Evolutionary conservation across 805 yeast genomes (phyloP), one percentile per base, ranked within the genome.

Genomic region (Yamadazyma akitaensis): DNA sequence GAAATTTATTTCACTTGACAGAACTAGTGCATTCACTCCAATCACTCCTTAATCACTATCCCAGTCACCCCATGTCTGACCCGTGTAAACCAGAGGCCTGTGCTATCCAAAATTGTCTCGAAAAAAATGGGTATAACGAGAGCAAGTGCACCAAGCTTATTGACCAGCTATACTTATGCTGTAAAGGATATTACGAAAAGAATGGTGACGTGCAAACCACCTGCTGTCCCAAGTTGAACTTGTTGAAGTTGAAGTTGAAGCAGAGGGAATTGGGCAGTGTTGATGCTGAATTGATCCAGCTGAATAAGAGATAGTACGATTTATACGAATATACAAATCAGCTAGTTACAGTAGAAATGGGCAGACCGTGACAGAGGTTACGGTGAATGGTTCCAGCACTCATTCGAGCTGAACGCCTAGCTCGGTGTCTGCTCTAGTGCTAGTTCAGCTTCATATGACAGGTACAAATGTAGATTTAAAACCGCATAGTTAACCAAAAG

Each of bases 31-130:
- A 13, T 28, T 11, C 32, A 7, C 32, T 13, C 10, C 32, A 13
- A 28, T 24, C 13, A 42, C 36, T 31, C 16, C 36, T 31, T 7
- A 40, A 35, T 7, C 33, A 32, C 21, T 13, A 24, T 36, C 24
- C 16, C 16, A 3, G 24, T 35, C 40, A 19, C 45, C 21, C 13
- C 32, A 26, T 16, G 35, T 25, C 40, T 10, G 47, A 44, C 18
- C 79, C 85, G 2, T 88, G 96, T 64, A 86, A 86, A 59, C 75
- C 85, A 5, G 76, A 84, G 52, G 96, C 96, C 2, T 88, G 96
- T 67, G 82, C 81, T 2, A 88, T 88, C 34, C 96, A 88, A 63
- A 85, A 84, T 54, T 90, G 97, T 59, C 67, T 90, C 9, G 76
- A 77, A 43, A 59, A 66, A 21, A 75, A 76, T 53, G 75, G 78